phyloP scores from a whole-genome alignment of 495 filamentous ascomycete genomes.

The Terfezia claveryi region DNA sequence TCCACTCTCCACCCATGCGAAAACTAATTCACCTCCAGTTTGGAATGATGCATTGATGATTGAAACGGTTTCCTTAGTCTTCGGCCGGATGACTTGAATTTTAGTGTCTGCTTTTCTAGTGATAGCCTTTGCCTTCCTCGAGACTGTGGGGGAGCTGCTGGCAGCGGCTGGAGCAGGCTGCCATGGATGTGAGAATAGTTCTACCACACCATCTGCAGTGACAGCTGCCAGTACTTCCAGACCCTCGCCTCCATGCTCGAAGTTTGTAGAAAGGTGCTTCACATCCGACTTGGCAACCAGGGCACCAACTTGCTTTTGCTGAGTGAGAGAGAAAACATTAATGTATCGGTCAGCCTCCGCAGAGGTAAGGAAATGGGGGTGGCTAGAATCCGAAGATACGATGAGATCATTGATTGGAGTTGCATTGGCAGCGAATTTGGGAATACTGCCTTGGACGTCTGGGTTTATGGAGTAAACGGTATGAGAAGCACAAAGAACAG shows the following conservation, averaged over 20 bases:
- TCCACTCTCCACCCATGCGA: constrained; percentile 34
- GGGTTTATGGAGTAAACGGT: constrained; percentile 30
- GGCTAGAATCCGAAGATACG: constrained; percentile 24
- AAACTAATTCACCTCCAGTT: constrained; percentile 26
- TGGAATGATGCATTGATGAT: constrained; percentile 29
- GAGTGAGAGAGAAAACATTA: constrained; percentile 30
- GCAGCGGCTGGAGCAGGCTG: constrained; percentile 18
- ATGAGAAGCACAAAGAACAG: constrained; percentile 35
- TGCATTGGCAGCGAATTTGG: constrained; percentile 31
- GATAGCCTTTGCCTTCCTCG: constrained; percentile 28
- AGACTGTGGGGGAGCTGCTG: constrained; percentile 17
- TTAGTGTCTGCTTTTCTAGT: constrained; percentile 29
- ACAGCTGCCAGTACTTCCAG: constrained; percentile 25
- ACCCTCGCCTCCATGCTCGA: background rate
- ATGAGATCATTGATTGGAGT: constrained; percentile 31
- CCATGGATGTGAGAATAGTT: constrained; percentile 31
- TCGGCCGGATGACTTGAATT: constrained; percentile 29
- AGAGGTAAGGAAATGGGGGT: constrained; percentile 20
- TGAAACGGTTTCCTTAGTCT: constrained; percentile 22
- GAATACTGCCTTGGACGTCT: constrained; percentile 23
- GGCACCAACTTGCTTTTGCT: constrained; percentile 27
- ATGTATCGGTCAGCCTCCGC: constrained; percentile 35
- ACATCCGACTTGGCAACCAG: constrained; percentile 34
- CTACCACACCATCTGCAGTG: constrained; percentile 33
- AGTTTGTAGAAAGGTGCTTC: constrained; percentile 20